Evolutionary conservation across 106 monocot genomes (phyloP).

Genomic region (Alisma plantagoaquatica): DNA sequence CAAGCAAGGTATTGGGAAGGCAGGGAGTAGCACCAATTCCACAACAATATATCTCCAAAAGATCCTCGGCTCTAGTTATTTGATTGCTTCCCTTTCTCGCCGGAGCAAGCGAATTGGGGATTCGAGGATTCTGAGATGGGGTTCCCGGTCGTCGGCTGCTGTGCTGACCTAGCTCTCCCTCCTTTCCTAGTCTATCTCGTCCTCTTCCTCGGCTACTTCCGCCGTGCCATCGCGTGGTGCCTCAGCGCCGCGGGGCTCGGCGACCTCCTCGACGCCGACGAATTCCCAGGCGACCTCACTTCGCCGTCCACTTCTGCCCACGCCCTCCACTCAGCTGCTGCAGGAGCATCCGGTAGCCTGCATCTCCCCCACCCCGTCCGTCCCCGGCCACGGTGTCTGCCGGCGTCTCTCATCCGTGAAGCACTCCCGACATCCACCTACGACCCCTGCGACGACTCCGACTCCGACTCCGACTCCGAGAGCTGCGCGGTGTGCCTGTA

Average conservation of each 20-base stretch:
- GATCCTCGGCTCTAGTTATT: no score
- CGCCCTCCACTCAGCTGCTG: no score
- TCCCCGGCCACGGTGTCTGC: not conserved
- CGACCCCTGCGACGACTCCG: constrained; percentile 3
- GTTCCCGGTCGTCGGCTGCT: constrained; percentile 50
- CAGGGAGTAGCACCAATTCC: no score
- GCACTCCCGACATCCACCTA: constrained; percentile 15
- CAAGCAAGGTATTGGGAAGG: no score
- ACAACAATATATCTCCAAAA: no score
- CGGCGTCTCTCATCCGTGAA: constrained; percentile 7
- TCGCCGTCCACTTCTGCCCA: not conserved
- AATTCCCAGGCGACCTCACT: not conserved
- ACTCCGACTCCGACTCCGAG: not conserved
- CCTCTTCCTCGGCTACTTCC: constrained; percentile 38
- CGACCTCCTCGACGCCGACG: constrained; percentile 29
- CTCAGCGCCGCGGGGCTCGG: constrained; percentile 34
- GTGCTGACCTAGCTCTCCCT: constrained; percentile 44
- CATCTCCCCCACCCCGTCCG: constrained; percentile 5
- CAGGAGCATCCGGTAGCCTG: no score
- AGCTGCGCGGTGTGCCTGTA: constrained; percentile 31
- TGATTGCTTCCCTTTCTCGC: no score
- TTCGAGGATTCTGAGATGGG: constrained; percentile 28
- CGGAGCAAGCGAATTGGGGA: not conserved
- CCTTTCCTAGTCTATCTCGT: constrained; percentile 30
- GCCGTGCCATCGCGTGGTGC: constrained; percentile 27